Conservation (phyloP, 768 basidiomycete species). For the Suillus sp. region DNA sequence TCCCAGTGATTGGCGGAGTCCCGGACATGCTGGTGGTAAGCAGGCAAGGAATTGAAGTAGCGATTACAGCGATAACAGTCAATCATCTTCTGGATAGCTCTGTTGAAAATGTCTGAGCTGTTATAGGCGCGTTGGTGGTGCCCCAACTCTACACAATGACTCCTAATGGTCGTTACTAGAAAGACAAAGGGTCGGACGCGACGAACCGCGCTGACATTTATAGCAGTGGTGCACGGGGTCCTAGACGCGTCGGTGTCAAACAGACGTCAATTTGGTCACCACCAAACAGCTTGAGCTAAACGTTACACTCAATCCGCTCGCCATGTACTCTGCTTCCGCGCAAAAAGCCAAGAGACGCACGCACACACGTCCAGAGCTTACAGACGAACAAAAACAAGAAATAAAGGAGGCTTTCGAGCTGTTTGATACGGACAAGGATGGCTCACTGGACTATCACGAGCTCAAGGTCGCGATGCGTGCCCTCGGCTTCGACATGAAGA, state of each 20-base stretch:
- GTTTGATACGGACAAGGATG: constrained; percentile 99
- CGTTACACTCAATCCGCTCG: constrained; percentile 2
- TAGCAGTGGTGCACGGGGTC: constrained; percentile 26
- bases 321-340: constrained; percentile 62
- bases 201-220: background rate
- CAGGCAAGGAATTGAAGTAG: constrained; percentile 30
- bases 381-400: constrained; percentile 91
- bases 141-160: background rate
- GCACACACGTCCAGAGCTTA: constrained; percentile 78
- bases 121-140: background rate
- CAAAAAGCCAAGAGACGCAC: constrained; percentile 75
- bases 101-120: background rate
- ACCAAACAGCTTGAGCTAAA: background rate
- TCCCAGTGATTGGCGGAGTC: constrained; percentile 43
- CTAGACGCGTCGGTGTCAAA: constrained; percentile 31
- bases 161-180: background rate
- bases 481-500: constrained; percentile 96
- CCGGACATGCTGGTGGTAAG: constrained; percentile 38
- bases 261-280: constrained; percentile 2
- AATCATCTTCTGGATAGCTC: constrained; percentile 29
- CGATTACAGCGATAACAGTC: constrained; percentile 44
- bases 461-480: constrained; percentile 99
- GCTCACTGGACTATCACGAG: constrained; percentile 95
- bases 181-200: background rate
- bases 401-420: constrained; percentile 99